Base-by-base conservation (phyloP, 2,329 filamentous ascomycete species). In the Calonectria hongkongensis region DNA sequence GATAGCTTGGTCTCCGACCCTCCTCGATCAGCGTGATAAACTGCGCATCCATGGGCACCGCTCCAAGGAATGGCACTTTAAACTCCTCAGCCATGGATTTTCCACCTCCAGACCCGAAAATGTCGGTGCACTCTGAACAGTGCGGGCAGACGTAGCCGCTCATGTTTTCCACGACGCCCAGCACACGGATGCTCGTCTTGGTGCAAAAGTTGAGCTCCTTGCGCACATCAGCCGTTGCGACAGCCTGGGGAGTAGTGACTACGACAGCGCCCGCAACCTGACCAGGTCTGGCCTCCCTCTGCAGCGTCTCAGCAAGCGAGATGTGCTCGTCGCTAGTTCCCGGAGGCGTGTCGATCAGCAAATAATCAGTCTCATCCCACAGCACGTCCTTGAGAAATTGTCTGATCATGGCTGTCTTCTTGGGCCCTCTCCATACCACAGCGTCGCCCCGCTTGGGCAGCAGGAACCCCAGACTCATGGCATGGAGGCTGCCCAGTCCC, bases 91-190 rank as follows among this genome's bases (percentile, higher is more conserved):
- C 95, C 95, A 99, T 98, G 28, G 94, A 90, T 83, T 94, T 88
- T 9, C 97, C 97, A 4, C 97, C 97, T 4, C 97, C 97, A 68
- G 94, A 96, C 65, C 93, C 95, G 83, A 99, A 99, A 65, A 98
- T 91, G 84, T 98, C 95, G 66, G 95, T 98, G 84, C 96, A 97
- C 83, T 98, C 95, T 63, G 90, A 90, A 83, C 92, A 94, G 81
- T 93, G 90, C 8, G 92, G 92, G 81, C 94, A 97, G n/a, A 97
- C 94, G 79, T 94, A 97, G 2, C 95, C 95, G 76, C 93, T 93
- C 97, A 99, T 98, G 83, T 99, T 99, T 86, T 99, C 97, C 56
- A 99, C 90, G 1, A 99, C 96, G 0, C 97, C 97, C 13, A 98
- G 87, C 43, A 97, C 92, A 2, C 89, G 88, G 62, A 98, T 92